A percentile compares a stretch with the other conserved stretches of the same genome.
Evolutionary conservation across 805 yeast species (phyloP).

Genomic region (Candida nitratophila): DNA sequence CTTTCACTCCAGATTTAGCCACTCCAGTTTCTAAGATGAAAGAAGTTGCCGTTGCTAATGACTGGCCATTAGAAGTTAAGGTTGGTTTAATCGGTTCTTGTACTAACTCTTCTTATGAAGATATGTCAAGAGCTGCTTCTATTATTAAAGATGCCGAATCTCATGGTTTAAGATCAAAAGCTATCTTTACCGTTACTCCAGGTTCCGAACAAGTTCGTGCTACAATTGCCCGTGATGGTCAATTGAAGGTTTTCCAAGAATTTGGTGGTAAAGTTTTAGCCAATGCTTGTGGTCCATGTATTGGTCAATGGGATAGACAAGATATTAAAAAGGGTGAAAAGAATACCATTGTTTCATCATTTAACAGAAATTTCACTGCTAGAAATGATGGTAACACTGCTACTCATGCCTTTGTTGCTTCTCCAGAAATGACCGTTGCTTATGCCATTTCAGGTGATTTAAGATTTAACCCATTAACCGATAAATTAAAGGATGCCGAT

Average conservation of each 20-base stretch:
- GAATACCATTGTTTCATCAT: constrained; percentile 92
- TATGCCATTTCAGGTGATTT: constrained; percentile 93
- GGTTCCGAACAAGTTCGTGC: constrained; percentile 98
- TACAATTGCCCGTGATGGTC: constrained; percentile 92
- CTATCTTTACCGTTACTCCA: constrained; percentile 92
- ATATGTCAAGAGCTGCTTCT: constrained; percentile 94
- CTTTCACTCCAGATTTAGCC: constrained; percentile 96
- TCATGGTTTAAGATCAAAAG: constrained; percentile 84
- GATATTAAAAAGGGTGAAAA: constrained; percentile 57
- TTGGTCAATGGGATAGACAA: constrained; percentile 98
- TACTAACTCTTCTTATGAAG: constrained; percentile 97
- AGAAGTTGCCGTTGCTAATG: constrained; percentile 57
- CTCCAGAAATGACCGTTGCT: constrained; percentile 97
- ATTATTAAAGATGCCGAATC: constrained; percentile 79
- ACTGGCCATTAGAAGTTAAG: constrained; percentile 81
- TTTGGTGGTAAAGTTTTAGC: constrained; percentile 92
- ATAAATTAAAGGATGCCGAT: constrained; percentile 61
- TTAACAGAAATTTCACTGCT: constrained; percentile 95
- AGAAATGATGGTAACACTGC: constrained; percentile 98
- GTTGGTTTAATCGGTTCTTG: constrained; percentile 98
- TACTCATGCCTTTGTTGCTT: constrained; percentile 96
- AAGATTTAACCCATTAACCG: constrained; percentile 86
- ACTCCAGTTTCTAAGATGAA: constrained; percentile 85
- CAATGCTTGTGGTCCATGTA: constrained; percentile 99
- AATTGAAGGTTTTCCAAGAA: constrained; percentile 68